Conservation (phyloP, 2,329 filamentous ascomycete genomes). For the Salinomyces thailandicus region DNA sequence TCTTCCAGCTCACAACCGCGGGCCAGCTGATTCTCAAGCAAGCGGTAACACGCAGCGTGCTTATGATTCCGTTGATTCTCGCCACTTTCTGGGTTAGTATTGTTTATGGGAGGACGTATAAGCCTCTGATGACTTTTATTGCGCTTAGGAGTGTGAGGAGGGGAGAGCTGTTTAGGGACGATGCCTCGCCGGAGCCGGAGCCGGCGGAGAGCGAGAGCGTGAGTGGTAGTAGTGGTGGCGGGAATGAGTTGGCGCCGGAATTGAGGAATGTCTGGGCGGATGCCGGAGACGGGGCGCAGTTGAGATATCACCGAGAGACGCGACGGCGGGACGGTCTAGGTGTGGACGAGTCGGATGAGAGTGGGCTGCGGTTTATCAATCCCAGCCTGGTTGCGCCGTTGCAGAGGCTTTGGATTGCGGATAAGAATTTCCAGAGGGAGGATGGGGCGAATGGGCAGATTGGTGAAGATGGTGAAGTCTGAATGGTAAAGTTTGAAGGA, state of each 20-base stretch:
- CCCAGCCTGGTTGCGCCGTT: slow-evolving; percentile 57
- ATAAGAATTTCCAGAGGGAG: slow-evolving; percentile 6
- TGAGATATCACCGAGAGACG: slow-evolving; percentile 11
- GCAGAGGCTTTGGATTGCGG: slow-evolving; percentile 21
- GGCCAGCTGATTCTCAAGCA: slow-evolving; percentile 68
- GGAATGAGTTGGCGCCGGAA: slow-evolving; percentile 20
- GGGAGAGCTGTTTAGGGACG: slow-evolving; percentile 39
- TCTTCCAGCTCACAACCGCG: slow-evolving; percentile 86
- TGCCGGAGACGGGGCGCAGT: slow-evolving; percentile 9
- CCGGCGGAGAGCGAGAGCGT: not conserved
- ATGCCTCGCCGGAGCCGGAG: slow-evolving; percentile 16
- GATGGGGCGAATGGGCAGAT: not conserved
- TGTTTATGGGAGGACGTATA: slow-evolving; percentile 69
- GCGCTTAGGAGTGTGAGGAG: slow-evolving; percentile 74
- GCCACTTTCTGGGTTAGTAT: slow-evolving; percentile 83
- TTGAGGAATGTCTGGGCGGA: slow-evolving; percentile 33
- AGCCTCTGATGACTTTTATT: slow-evolving; percentile 85
- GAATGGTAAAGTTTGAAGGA: too few relatives aligned
- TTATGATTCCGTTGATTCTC: slow-evolving; percentile 65
- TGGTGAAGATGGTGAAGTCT: slow-evolving; percentile 4
- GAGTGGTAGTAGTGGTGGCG: slow-evolving; percentile 17
- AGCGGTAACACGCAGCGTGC: slow-evolving; percentile 61
- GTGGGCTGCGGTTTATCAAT: slow-evolving; percentile 61
- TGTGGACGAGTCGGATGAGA: slow-evolving; percentile 61
- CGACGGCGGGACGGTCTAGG: slow-evolving; percentile 43